A percentile compares a stretch with the other conserved stretches of the same genome.
Conservation (phyloP, 345 rosid species). For the Hirschfeldia incana region DNA sequence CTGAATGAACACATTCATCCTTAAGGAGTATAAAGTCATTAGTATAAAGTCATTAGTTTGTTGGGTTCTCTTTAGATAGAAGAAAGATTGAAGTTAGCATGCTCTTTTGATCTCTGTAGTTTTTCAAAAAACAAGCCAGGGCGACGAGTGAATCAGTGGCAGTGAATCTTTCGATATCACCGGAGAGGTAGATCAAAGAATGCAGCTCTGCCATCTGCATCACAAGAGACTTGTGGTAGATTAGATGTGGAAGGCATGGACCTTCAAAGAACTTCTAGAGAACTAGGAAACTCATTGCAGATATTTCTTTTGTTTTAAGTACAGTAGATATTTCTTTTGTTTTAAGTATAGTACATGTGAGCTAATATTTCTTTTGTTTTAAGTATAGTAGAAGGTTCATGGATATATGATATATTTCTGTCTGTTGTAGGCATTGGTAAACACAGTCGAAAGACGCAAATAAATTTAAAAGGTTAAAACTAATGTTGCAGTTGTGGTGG, state of each 20-base stretch:
- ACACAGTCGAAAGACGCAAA: slow-evolving; percentile 50
- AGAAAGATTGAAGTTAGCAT: background rate
- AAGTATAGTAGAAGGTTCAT: too few species aligned
- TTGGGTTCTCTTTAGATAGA: background rate
- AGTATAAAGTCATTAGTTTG: background rate
- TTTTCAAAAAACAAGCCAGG: background rate
- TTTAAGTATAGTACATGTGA: too few species aligned
- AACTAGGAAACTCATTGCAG: too few species aligned
- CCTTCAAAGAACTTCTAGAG: slow-evolving; percentile 22
- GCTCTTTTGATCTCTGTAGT: background rate
- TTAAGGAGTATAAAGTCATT: background rate
- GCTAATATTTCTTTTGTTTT: too few species aligned
- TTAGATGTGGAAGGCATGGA: slow-evolving; percentile 39
- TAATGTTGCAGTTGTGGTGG: background rate
- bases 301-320: too few species aligned
- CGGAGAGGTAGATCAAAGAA: slow-evolving; percentile 39
- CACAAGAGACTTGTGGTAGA: slow-evolving; percentile 43
- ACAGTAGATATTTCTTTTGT: too few species aligned
- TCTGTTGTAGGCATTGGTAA: slow-evolving; percentile 49
- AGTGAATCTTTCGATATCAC: slow-evolving; percentile 45
- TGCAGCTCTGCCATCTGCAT: slow-evolving; percentile 41
- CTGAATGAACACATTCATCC: background rate
- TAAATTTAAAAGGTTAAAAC: background rate
- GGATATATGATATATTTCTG: too few species aligned
- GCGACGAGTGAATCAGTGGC: slow-evolving; percentile 16